A percentile compares a stretch with the other conserved stretches of the same genome.
Conservation (phyloP, 1,284 basidiomycete genomes). For the Bondarzewia mesenterica region DNA sequence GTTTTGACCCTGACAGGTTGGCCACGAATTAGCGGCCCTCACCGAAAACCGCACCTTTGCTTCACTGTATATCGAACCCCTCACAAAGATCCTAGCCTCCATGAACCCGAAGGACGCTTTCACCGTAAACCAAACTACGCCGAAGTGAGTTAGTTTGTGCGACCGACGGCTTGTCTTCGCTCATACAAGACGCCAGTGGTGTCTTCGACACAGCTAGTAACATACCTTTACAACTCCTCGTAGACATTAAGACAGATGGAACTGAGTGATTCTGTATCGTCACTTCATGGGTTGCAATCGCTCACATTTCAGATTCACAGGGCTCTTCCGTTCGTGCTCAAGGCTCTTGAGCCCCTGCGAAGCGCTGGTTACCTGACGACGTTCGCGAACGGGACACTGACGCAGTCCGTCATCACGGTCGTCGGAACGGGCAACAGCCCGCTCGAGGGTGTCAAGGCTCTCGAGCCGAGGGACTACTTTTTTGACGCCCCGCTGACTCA, state of each 20-base stretch:
- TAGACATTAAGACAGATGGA: constrained; percentile 49
- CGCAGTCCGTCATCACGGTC: constrained; percentile 31
- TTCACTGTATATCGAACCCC: constrained; percentile 41
- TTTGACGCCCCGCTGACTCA: constrained; percentile 43
- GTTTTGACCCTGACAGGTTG: constrained; percentile 26
- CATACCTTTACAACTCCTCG: constrained; percentile 36
- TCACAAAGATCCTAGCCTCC: constrained; percentile 32
- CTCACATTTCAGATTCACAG: constrained; percentile 20
- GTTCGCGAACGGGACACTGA: constrained; percentile 32
- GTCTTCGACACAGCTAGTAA: constrained; percentile 38
- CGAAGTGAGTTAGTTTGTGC: constrained; percentile 28
- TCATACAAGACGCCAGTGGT: constrained; percentile 23
- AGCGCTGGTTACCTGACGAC: constrained; percentile 39
- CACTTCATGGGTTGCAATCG: constrained; percentile 10
- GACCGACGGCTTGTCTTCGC: constrained; percentile 1
- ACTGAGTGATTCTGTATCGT: constrained; percentile 21
- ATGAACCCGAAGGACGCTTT: constrained; percentile 37
- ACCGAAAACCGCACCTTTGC: constrained; percentile 27
- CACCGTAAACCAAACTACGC: constrained; percentile 28
- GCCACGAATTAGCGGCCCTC: constrained; percentile 34
- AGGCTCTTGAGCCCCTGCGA: constrained; percentile 40
- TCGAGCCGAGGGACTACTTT: constrained; percentile 41
- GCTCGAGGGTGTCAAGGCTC: constrained; percentile 33
- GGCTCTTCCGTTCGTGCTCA: constrained; percentile 35
- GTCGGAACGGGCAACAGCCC: constrained; percentile 36